Conservation (phyloP, 257 asterid species). For the Nicotiana otophora region DNA sequence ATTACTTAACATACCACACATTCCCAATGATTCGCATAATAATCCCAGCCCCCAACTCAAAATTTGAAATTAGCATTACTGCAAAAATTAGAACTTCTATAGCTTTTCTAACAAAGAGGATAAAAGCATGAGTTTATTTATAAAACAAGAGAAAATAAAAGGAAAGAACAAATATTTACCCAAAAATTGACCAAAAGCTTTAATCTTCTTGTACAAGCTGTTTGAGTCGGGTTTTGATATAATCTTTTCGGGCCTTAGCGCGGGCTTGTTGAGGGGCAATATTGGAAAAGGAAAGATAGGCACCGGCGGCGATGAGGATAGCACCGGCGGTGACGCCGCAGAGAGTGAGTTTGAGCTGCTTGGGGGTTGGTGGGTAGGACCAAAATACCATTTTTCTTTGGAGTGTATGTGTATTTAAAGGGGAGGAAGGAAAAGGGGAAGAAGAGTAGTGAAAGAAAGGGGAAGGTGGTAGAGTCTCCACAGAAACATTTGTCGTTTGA, state of each 20-base stretch:
- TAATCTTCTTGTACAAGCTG: conserved; percentile 30
- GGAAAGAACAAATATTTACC: not conserved
- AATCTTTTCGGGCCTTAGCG: conserved; percentile 41
- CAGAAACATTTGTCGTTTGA: not conserved
- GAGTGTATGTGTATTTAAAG: not conserved
- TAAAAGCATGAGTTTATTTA: not conserved
- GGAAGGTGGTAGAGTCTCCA: not conserved
- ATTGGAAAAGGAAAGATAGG: conserved; percentile 43
- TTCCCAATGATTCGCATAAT: not conserved
- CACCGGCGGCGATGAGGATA: conserved; percentile 31
- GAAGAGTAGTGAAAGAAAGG: not conserved
- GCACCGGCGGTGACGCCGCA: conserved; percentile 39
- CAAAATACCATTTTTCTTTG: conserved; percentile 21
- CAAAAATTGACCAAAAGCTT: not conserved
- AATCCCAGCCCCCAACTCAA: not conserved
- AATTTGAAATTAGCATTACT: not conserved
- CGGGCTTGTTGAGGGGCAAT: conserved; percentile 55
- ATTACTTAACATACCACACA: not conserved
- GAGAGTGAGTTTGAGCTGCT: conserved; percentile 35
- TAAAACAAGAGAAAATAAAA: not conserved
- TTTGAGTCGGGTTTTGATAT: conserved; percentile 43
- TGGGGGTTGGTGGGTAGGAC: conserved; percentile 31
- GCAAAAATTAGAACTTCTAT: not conserved
- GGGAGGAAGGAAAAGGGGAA: not conserved
- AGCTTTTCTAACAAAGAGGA: not conserved